Base-by-base conservation (phyloP, 108 stramenopile species). In the Skeletonema menzelii region DNA sequence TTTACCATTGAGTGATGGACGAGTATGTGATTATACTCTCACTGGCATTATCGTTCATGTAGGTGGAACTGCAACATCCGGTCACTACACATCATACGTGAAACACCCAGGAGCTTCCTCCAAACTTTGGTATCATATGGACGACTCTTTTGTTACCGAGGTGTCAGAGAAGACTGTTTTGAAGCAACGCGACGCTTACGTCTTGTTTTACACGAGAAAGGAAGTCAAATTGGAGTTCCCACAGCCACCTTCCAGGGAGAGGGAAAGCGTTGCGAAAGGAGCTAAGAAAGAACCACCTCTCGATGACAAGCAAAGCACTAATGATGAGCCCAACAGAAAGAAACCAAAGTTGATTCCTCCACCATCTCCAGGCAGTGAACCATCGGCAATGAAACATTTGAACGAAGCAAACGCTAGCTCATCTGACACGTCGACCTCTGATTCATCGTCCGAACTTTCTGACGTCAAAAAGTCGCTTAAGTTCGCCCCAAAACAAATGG, bases 81-180 rank as follows among this genome's bases (percentile, higher is more conserved):
- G 94, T 13, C 94, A 95, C 66, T 95, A 93, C 57, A 92, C 91
- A 26, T 88, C 91, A 17, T 95, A 70, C 68, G 82, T 95, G 11
- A 88, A 86, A 64, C 83, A 78, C 46, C 85, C 84, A 7, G 72
- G 38, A 28, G 77, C 55, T 32, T 27, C 30, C 30, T 53, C 49
- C 49, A 65, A 46, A 17, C 76, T 75, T 32, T 92, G 91, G 94
- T 89, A 79, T 72, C 84, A 92, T 56, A 82, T 90, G 80, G 90
- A 95, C 72, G 94, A 95, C 60, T 89, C 88, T 1, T 86, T 74
- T 63, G 94, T 95, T 5, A 84, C 89, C 71, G 62, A 70, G 5
- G 87, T 92, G 6, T 84, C 91, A 24, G 91, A 92, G 66, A 85
- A 86, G 70, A 75, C 86, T 12, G 94, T 92, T 11, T 22, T 92